Conservation (phyloP, 2,329 filamentous ascomycete genomes). For the Hymenoscyphus salicellus region DNA sequence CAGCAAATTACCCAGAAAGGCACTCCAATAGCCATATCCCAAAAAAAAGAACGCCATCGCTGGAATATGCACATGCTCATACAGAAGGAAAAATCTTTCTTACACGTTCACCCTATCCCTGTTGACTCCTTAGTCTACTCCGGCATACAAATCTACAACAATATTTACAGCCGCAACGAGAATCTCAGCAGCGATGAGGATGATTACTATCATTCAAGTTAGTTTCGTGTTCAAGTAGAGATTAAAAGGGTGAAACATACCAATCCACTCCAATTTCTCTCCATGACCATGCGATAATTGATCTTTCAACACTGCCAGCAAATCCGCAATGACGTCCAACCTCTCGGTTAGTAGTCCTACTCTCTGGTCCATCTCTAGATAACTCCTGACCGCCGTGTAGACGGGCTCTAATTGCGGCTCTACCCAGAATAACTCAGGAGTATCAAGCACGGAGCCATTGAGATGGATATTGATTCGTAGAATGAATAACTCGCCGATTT, state of each 20-base stretch:
- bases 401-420: conserved; percentile 95
- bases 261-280: conserved; percentile 86
- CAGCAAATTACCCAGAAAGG: not conserved
- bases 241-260: conserved; percentile 47
- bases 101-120: not conserved
- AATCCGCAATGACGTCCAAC: conserved; percentile 86
- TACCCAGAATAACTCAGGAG: conserved; percentile 96
- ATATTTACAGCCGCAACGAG: conserved; percentile 92
- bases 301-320: conserved; percentile 90
- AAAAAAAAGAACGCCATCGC: not conserved
- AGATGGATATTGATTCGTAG: conserved; percentile 96
- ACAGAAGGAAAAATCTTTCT: not conserved
- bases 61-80: not conserved
- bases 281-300: conserved; percentile 91
- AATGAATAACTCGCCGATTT: conserved; percentile 97
- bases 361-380: conserved; percentile 96
- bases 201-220: conserved; percentile 65
- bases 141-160: conserved; percentile 84
- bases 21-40: not conserved
- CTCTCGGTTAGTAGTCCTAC: conserved; percentile 86
- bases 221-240: not conserved
- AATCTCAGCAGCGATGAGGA: conserved; percentile 94
- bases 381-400: conserved; percentile 91
- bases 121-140: conserved; percentile 46
- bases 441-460: conserved; percentile 93